Evolutionary conservation across 345 rosid genomes (phyloP).

Genomic region (thale cress (Arabidopsis thaliana)): TAIR10.1 NC_003076.8:6646001-6646500

Average conservation of each 20-base stretch:
- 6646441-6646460: constrained; percentile 26
- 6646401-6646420: constrained; percentile 30
- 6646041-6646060: constrained; percentile 80
- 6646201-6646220: constrained; percentile 58
- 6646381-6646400: constrained; percentile 13
- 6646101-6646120: constrained; percentile 68
- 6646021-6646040: constrained; percentile 66
- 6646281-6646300: constrained; percentile 38
- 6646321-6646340: constrained; percentile 44
- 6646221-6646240: constrained; percentile 76
- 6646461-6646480: constrained; percentile 25
- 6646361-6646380: constrained; percentile 30
- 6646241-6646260: constrained; percentile 56
- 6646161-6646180: constrained; percentile 85
- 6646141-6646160: constrained; percentile 82
- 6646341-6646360: constrained; percentile 47
- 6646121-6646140: constrained; percentile 77
- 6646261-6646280: constrained; percentile 17
- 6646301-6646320: constrained; percentile 38
- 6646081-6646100: constrained; percentile 55
- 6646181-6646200: constrained; percentile 62
- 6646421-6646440: constrained; percentile 28
- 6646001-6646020: constrained; percentile 67
- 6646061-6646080: constrained; percentile 63
- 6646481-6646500: constrained; percentile 24